Conservation (phyloP, 176 grass and related monocot species). For the Aegilops umbellulata region DNA sequence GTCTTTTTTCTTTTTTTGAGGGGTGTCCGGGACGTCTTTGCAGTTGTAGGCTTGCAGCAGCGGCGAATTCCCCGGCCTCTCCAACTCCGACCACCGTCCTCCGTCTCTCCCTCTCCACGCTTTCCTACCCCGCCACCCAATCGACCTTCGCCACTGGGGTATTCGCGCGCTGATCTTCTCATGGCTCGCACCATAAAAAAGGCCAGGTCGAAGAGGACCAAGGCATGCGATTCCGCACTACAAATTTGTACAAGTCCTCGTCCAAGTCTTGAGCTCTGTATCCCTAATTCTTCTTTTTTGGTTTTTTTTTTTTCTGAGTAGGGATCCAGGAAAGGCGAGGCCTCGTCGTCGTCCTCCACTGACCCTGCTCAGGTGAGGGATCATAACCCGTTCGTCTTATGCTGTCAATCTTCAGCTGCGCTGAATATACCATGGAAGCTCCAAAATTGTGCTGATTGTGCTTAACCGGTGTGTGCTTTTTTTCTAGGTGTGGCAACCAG, state of each 20-base stretch:
- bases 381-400: neutral
- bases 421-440: too few species aligned
- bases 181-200: conserved; percentile 17
- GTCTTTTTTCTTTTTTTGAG: too few species aligned
- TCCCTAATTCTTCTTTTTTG: neutral
- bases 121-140: too few species aligned
- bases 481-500: conserved; percentile 78
- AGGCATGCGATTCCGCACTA: conserved; percentile 9
- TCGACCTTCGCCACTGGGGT: too few species aligned
- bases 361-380: conserved; percentile 51
- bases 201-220: conserved; percentile 41
- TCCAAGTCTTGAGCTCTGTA: too few species aligned
- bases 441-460: too few species aligned
- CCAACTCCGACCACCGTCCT: neutral
- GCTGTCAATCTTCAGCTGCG: too few species aligned
- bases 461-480: too few species aligned
- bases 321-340: conserved; percentile 29
- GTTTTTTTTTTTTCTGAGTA: neutral
- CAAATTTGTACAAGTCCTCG: too few species aligned
- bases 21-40: too few species aligned
- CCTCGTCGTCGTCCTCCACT: conserved; percentile 19
- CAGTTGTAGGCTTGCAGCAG: too few species aligned
- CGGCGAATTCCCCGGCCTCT: neutral
- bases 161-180: too few species aligned
- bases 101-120: neutral